These are phyloP conservation scores for Sherardia arvensis DNA, from an alignment of 257 asterid genomes.

Conservation along the genomic window DNA sequence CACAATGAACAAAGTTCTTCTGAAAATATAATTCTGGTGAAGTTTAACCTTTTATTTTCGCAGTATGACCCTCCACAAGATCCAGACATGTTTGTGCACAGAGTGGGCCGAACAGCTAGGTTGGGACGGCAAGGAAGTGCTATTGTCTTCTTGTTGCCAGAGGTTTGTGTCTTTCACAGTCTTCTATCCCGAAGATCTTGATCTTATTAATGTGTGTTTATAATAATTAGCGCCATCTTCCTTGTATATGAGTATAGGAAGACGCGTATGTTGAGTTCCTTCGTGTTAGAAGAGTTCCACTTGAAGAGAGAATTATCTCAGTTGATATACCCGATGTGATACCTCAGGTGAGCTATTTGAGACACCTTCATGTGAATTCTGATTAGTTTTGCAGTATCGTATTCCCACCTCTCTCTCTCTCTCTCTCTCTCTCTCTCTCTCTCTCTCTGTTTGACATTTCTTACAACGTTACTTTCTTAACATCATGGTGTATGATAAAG, in stretches of 20 bases:
- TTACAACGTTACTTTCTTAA: not conserved
- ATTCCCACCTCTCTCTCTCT: not conserved
- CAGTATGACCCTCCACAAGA: conserved; percentile 98
- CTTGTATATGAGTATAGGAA: conserved; percentile 40
- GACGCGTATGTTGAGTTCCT: conserved; percentile 84
- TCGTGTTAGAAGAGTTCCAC: conserved; percentile 56
- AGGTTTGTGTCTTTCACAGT: conserved; percentile 30
- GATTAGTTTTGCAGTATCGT: not conserved
- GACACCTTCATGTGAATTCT: not conserved
- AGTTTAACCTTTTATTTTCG: conserved; percentile 14
- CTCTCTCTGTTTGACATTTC: not conserved
- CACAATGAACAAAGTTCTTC: not conserved
- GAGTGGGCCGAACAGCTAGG: conserved; percentile 98
- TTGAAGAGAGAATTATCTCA: conserved; percentile 51
- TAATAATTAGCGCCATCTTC: not conserved
- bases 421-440: not conserved
- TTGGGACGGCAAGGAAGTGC: conserved; percentile 91
- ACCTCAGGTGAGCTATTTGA: conserved; percentile 42
- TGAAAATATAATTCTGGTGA: conserved; percentile 14
- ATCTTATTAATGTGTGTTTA: not conserved
- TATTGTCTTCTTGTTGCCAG: conserved; percentile 67
- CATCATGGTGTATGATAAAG: not conserved
- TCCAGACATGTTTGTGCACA: conserved; percentile 80
- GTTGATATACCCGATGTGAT: conserved; percentile 59
- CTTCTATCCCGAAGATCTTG: not conserved